Evolutionary conservation across 2,329 filamentous ascomycete genomes (phyloP), one percentile per base, ranked within the genome.

Genomic region (Paecilomyces sp.): DNA sequence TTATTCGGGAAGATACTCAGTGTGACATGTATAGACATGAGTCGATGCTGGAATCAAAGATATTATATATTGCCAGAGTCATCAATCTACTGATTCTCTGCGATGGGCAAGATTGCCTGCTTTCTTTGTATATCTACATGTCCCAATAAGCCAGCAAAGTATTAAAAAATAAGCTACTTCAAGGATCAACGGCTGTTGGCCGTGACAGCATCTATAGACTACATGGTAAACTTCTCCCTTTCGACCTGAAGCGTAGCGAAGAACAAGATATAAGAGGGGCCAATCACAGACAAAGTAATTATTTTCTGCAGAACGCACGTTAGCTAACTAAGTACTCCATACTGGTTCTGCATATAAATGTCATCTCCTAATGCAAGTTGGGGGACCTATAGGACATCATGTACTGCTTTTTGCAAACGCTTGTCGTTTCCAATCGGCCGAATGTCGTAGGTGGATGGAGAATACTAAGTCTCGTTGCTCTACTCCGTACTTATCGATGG

Each of bases 1-100:
- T 62, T 55, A 59, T 13, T 22, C 47, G 25, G 13, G 55, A 41
- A 30, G 54, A 56, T 56, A 24, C 36, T 51, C 15, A 41, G 36
- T 53, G 34, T 22, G 13, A 15, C 22, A 12, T 25, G 25, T 53
- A 25, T 53, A n/a, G n/a, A 30, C 13, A 25, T 53, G 51, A 22
- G 51, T 13, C 22, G 51, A 53, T 13, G 51, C 22, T 30, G 51
- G 51, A 25, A 47, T 28, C 11, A n/a, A 53, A 30, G 22, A 51
- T 18, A 6, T 18, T 25, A 30, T 28, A 6, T 53, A n/a, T 53
- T 30, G 25, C 9, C 13, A 18, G 51, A 30, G 13, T 53, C 9
- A 12, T 28, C 18, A 18, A 18, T 3, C 15, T 47, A n/a, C 15
- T 47, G 36, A 47, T 47, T 18, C 36, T n/a, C 13, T 8, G n/a